Percentiles rank a stretch among this genome's conserved stretches.
Conservation (phyloP, 2,329 filamentous ascomycete genomes). For the Kalmusia sp. region DNA sequence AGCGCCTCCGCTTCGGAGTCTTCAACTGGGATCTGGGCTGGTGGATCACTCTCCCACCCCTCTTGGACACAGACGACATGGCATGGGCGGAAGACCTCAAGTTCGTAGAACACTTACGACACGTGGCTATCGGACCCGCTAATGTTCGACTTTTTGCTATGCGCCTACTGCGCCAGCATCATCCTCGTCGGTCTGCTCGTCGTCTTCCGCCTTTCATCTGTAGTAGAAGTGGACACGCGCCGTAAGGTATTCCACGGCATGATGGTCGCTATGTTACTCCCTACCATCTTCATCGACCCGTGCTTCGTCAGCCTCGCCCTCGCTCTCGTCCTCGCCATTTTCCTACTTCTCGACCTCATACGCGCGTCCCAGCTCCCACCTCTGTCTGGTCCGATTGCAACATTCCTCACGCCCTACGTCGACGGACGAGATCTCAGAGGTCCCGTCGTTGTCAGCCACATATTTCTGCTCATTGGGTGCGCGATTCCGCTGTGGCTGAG, state of each 20-base stretch:
- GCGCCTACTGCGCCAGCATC: slow-evolving; percentile 75
- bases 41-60: slow-evolving; percentile 77
- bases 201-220: slow-evolving; percentile 75
- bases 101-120: slow-evolving; percentile 68
- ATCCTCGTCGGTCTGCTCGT: slow-evolving; percentile 74
- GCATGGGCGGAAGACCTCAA: slow-evolving; percentile 15
- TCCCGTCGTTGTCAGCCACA: slow-evolving; percentile 93
- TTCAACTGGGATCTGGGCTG: slow-evolving; percentile 70
- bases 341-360: slow-evolving; percentile 86
- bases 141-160: slow-evolving; percentile 82
- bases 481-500: slow-evolving; percentile 93
- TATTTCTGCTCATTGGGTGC: slow-evolving; percentile 93
- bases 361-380: slow-evolving; percentile 91
- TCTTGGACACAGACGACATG: slow-evolving; percentile 30
- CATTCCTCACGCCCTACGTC: slow-evolving; percentile 90
- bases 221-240: slow-evolving; percentile 92
- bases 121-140: slow-evolving; percentile 71
- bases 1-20: slow-evolving; percentile 74
- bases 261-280: slow-evolving; percentile 96
- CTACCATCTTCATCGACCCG: slow-evolving; percentile 85
- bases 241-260: slow-evolving; percentile 98
- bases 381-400: slow-evolving; percentile 81
- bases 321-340: slow-evolving; percentile 79
- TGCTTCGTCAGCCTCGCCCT: slow-evolving; percentile 81
- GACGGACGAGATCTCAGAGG: slow-evolving; percentile 92